Conservation (phyloP, 176 grass and related monocot species). For the Eragrostis curvula region DNA sequence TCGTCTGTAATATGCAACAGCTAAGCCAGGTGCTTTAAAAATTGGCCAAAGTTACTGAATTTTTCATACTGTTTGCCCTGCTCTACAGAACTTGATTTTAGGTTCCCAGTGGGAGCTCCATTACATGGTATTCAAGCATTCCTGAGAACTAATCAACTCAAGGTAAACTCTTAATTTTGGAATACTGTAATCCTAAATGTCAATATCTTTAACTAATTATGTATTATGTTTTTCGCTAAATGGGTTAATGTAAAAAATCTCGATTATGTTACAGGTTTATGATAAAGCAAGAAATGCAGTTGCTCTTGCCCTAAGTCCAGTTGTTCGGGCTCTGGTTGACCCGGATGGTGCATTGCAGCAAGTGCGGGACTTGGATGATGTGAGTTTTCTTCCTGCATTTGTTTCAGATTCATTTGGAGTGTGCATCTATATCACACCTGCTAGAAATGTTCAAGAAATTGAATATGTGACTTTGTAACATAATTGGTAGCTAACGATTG, state of each 20-base stretch:
- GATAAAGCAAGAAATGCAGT: constrained; percentile 99
- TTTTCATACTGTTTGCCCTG: constrained; percentile 10
- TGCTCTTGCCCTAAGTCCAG: constrained; percentile 97
- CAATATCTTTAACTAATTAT: neutral
- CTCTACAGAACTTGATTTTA: constrained; percentile 95
- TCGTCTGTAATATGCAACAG: neutral
- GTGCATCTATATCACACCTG: neutral
- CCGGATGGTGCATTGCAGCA: constrained; percentile 95
- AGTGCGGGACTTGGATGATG: constrained; percentile 86
- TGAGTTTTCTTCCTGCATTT: constrained; percentile 50
- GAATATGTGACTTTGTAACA: constrained; percentile 26
- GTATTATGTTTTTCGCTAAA: neutral
- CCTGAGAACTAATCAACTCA: constrained; percentile 86
- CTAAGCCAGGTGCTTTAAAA: constrained; percentile 2
- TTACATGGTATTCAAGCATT: constrained; percentile 98
- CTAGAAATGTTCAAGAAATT: neutral
- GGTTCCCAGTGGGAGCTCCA: constrained; percentile 88
- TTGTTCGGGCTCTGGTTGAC: constrained; percentile 95
- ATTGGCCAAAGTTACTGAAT: neutral
- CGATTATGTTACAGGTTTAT: constrained; percentile 63
- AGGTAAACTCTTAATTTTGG: constrained; percentile 53
- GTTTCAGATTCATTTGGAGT: constrained; percentile 7
- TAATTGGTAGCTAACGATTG: neutral
- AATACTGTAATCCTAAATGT: neutral
- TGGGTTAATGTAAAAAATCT: constrained; percentile 8